phyloP scores from a whole-genome alignment of 2,329 filamentous ascomycete species.

The Hawksworthiomyces lignivorus region DNA sequence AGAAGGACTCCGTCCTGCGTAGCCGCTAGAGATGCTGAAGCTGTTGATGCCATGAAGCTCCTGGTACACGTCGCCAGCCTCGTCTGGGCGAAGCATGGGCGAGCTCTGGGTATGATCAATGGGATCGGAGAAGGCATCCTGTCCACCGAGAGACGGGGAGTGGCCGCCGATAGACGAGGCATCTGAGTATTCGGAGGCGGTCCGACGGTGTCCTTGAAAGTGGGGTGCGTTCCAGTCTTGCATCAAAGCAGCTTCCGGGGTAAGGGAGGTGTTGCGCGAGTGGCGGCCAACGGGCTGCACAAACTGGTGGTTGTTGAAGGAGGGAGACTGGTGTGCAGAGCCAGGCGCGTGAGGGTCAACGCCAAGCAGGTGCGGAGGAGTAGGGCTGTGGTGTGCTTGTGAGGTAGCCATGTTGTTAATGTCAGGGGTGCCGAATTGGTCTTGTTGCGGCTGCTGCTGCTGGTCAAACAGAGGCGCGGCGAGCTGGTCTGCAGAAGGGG shows the following conservation, averaged over 20 bases:
- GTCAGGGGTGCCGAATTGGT: slow-evolving; percentile 35
- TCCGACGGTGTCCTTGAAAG: slow-evolving; percentile 77
- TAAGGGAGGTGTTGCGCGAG: slow-evolving; percentile 49
- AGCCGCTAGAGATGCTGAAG: slow-evolving; percentile 70
- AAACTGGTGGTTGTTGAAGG: slow-evolving; percentile 50
- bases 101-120: slow-evolving; percentile 66
- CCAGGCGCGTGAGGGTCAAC: slow-evolving; percentile 29
- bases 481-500: slow-evolving; percentile 48
- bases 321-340: slow-evolving; percentile 49
- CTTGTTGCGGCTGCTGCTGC: slow-evolving; percentile 35
- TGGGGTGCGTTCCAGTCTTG: slow-evolving; percentile 48
- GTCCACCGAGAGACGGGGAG: slow-evolving; percentile 71
- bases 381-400: slow-evolving; percentile 48
- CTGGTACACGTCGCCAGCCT: slow-evolving; percentile 60
- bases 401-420: slow-evolving; percentile 47
- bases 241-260: slow-evolving; percentile 49
- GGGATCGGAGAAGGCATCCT: slow-evolving; percentile 72
- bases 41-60: slow-evolving; percentile 69
- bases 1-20: slow-evolving; percentile 66
- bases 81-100: slow-evolving; percentile 68
- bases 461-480: slow-evolving; percentile 53
- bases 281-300: slow-evolving; percentile 40
- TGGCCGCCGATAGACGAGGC: slow-evolving; percentile 71
- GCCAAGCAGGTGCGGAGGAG: slow-evolving; percentile 45
- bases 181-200: slow-evolving; percentile 86